These are phyloP conservation scores for Rhynchosporium secalis DNA, from an alignment of 2,329 filamentous ascomycete species.

Conservation along the genomic window DNA sequence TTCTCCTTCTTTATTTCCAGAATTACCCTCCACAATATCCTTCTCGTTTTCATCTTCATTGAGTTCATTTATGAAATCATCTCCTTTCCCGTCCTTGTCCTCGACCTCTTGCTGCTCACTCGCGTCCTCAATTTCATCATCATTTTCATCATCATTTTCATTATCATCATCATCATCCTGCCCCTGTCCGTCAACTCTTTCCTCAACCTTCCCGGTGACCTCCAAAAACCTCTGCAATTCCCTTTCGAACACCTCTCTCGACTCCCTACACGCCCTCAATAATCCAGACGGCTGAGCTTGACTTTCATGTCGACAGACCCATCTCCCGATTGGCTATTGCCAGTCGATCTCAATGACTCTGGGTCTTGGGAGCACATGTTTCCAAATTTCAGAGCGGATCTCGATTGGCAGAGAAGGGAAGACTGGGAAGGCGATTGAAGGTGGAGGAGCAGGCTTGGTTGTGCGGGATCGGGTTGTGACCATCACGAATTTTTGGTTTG, in stretches of 20 bases:
- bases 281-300: background rate
- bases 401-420: constrained; percentile 21
- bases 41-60: too few species aligned
- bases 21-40: too few species aligned
- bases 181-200: background rate
- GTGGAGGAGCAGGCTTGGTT: background rate
- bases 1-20: too few species aligned
- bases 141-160: too few species aligned
- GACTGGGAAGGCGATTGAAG: background rate
- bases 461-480: background rate
- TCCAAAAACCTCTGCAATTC: background rate
- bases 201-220: background rate
- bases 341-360: constrained; percentile 10
- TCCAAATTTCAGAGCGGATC: constrained; percentile 42
- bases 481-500: too few species aligned
- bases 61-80: too few species aligned
- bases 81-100: too few species aligned
- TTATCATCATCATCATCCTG: background rate
- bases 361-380: constrained; percentile 9
- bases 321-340: background rate
- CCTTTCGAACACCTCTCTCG: background rate
- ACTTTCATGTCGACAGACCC: constrained; percentile 6
- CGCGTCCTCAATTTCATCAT: too few species aligned
- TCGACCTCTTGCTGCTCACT: too few species aligned
- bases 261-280: background rate